A percentile compares a stretch with the other conserved stretches of the same genome.
Conservation (phyloP, 257 asterid species). For the Salvia splendens region DNA sequence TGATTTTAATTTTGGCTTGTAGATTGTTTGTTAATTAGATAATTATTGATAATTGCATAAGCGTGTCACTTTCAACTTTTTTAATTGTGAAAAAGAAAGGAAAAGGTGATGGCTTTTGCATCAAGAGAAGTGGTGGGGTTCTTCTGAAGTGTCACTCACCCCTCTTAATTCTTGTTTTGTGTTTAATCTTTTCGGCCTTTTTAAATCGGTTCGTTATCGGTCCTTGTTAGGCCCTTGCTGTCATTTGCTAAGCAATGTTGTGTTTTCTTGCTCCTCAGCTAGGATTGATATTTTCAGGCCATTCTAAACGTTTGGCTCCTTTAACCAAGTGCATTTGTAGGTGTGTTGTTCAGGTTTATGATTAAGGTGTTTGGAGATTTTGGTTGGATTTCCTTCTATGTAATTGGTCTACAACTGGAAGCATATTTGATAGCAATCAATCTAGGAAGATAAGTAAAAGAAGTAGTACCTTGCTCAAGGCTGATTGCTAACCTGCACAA, state of each 20-base stretch:
- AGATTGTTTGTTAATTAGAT: slow-evolving; percentile 26
- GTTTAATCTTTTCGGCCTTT: slow-evolving; percentile 44
- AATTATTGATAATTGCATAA: slow-evolving; percentile 16
- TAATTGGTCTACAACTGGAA: slow-evolving; percentile 20
- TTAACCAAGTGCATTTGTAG: neutral
- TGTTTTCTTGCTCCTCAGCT: slow-evolving; percentile 9
- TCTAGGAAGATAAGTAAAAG: neutral
- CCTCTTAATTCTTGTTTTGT: slow-evolving; percentile 40
- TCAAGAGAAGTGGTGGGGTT: slow-evolving; percentile 55
- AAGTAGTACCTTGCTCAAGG: neutral
- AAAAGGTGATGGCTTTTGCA: slow-evolving; percentile 54
- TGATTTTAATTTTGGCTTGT: slow-evolving; percentile 15
- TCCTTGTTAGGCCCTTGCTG: slow-evolving; percentile 40
- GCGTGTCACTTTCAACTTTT: slow-evolving; percentile 52
- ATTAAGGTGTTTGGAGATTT: slow-evolving; percentile 27
- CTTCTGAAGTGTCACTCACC: slow-evolving; percentile 43
- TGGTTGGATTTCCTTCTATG: slow-evolving; percentile 19
- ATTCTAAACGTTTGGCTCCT: neutral
- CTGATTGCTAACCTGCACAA: slow-evolving; percentile 5
- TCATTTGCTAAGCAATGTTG: slow-evolving; percentile 25
- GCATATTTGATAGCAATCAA: slow-evolving; percentile 13
- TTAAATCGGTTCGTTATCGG: slow-evolving; percentile 36
- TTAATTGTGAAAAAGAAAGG: slow-evolving; percentile 32
- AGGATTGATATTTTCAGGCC: slow-evolving; percentile 22
- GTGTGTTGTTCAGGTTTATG: slow-evolving; percentile 18